Evolutionary conservation across 306 rosid genomes (phyloP).

Genomic region (Prunus persica): Prunus_persica_NCBIv2 NC_034016.1:19940001-19940500

Average conservation of each 20-base stretch:
- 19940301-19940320: not conserved
- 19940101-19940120: constrained; percentile 32
- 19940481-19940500: not conserved
- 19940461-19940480: constrained; percentile 42
- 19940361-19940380: constrained; percentile 55
- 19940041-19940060: constrained; percentile 43
- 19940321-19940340: not conserved
- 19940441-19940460: constrained; percentile 74
- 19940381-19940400: constrained; percentile 48
- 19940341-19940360: not conserved
- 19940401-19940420: constrained; percentile 64
- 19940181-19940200: constrained; percentile 52
- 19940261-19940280: not conserved
- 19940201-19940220: constrained; percentile 52
- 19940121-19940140: constrained; percentile 42
- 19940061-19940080: constrained; percentile 15
- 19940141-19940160: constrained; percentile 48
- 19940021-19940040: constrained; percentile 46
- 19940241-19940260: constrained; percentile 1
- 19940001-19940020: constrained; percentile 55
- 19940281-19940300: not conserved
- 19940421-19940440: constrained; percentile 66
- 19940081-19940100: constrained; percentile 26
- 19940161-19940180: constrained; percentile 49
- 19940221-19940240: constrained; percentile 57